Conservation (phyloP, 1,284 basidiomycete species). For the Caloboletus inedulis region DNA sequence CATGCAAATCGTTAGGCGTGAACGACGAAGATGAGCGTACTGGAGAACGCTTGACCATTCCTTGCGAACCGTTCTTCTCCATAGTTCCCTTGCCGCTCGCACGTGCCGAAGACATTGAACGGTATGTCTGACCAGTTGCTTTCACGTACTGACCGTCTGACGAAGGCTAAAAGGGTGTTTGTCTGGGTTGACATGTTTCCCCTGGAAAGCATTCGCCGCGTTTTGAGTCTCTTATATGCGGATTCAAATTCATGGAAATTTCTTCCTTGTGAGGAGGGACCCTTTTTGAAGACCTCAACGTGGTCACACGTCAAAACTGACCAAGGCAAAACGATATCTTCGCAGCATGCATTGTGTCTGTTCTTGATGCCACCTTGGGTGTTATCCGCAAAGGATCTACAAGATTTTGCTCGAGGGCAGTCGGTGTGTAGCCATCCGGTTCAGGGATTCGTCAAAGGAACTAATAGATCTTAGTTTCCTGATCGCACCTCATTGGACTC, state of each 20-base stretch:
- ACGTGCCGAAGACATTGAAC: slow-evolving; percentile 37
- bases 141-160: slow-evolving; percentile 12
- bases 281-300: slow-evolving; percentile 46
- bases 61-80: slow-evolving; percentile 39
- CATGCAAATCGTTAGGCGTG: slow-evolving; percentile 34
- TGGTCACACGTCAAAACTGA: slow-evolving; percentile 40
- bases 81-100: slow-evolving; percentile 30
- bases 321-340: slow-evolving; percentile 10
- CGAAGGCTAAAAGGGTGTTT: slow-evolving; percentile 29
- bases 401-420: slow-evolving; percentile 47
- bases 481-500: slow-evolving; percentile 14
- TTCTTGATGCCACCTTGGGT: slow-evolving; percentile 68
- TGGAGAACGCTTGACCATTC: slow-evolving; percentile 45
- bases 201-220: slow-evolving; percentile 51
- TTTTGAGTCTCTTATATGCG: slow-evolving; percentile 49
- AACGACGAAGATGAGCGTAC: slow-evolving; percentile 39
- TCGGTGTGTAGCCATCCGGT: slow-evolving; percentile 37
- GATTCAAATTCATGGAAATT: slow-evolving; percentile 44
- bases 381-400: slow-evolving; percentile 52
- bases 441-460: not conserved
- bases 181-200: slow-evolving; percentile 51
- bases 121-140: slow-evolving; percentile 30
- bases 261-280: slow-evolving; percentile 35
- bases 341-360: slow-evolving; percentile 42
- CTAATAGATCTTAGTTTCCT: slow-evolving; percentile 22